Evolutionary conservation across 768 basidiomycete genomes (phyloP), one percentile per base, ranked within the genome.

Genomic region (Naganishia antarctica): DNA sequence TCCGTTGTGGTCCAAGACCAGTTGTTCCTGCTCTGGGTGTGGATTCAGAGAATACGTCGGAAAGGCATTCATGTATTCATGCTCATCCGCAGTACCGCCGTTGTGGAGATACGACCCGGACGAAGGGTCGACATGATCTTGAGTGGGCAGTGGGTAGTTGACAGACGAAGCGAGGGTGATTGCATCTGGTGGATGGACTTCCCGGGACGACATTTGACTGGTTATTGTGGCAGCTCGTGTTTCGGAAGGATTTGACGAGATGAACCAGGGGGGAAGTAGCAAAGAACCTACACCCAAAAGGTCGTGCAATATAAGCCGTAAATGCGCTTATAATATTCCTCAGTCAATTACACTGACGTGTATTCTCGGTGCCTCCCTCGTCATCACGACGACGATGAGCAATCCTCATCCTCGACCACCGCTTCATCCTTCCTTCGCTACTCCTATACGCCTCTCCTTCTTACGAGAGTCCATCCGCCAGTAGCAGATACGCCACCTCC

Each of bases 321-420:
- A n/a, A n/a, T n/a, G n/a, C n/a, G n/a, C n/a, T n/a, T n/a, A n/a
- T n/a, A n/a, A n/a, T n/a, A n/a, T n/a, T n/a, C n/a, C n/a, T n/a
- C n/a, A n/a, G n/a, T n/a, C n/a, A n/a, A n/a, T n/a, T n/a, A n/a
- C n/a, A 15, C 7, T 29, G 6, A 11, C 28, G 50, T 51, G 50
- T 31, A n/a, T 25, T 25, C 53, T 4, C 26, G 31, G n/a, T 25
- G 37, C 26, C 16, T 51, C 37, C 53, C 53, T 40, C 53, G 53
- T 57, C 53, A 57, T 57, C 53, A 34, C 16, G 9, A 21, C 21
- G 11, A 28, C 50, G 50, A 51, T 32, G 37, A 34, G 53, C 34
- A 57, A 37, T 57, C 34, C 53, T 57, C 53, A 25, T 40, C 50
- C n/a, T n/a, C n/a, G n/a, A n/a, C n/a, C n/a, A n/a, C n/a, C n/a